A percentile compares a stretch with the other conserved stretches of the same genome.
phyloP scores from a whole-genome alignment of 75 land plant species.

The Pseudotsuga menziesii region DNA sequence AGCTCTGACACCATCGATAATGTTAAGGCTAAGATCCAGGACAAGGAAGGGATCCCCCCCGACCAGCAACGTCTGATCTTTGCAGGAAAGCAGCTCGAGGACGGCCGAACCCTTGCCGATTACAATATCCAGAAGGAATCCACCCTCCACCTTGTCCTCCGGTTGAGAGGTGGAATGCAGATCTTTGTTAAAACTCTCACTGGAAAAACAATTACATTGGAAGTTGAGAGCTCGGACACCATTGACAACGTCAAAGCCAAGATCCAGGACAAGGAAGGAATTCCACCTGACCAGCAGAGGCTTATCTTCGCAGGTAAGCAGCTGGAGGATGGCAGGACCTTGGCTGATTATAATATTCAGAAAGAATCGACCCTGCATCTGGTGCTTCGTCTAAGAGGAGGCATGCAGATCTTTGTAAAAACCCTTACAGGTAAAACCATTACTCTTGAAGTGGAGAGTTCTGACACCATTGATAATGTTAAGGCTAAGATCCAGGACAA shows the following conservation, averaged over 20 bases:
- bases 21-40: conserved; percentile 1
- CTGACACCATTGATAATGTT: conserved; percentile 1
- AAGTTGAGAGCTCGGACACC: too few relatives aligned
- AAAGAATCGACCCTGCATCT: conserved; percentile 30
- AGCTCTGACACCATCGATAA: too few relatives aligned
- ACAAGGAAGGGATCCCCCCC: conserved; percentile 22
- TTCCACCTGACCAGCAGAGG: too few relatives aligned
- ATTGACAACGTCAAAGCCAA: too few relatives aligned
- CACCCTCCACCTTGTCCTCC: too few relatives aligned
- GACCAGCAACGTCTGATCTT: conserved; percentile 27
- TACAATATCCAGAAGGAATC: too few relatives aligned
- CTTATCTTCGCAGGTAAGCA: background rate
- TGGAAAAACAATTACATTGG: background rate
- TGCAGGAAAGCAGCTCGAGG: conserved; percentile 21
- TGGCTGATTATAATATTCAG: background rate
- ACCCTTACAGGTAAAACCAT: conserved; percentile 10
- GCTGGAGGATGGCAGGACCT: conserved; percentile 1
- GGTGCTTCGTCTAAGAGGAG: conserved; percentile 31
- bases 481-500: background rate
- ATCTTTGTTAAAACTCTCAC: conserved; percentile 4
- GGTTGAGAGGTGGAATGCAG: background rate
- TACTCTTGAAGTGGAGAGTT: background rate
- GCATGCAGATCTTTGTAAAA: conserved; percentile 8
- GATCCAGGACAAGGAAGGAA: too few relatives aligned
- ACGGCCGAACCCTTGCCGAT: conserved; percentile 4